Evolutionary conservation across 2,329 filamentous ascomycete genomes (phyloP).

Genomic region (Gnomoniopsis sp.): DNA sequence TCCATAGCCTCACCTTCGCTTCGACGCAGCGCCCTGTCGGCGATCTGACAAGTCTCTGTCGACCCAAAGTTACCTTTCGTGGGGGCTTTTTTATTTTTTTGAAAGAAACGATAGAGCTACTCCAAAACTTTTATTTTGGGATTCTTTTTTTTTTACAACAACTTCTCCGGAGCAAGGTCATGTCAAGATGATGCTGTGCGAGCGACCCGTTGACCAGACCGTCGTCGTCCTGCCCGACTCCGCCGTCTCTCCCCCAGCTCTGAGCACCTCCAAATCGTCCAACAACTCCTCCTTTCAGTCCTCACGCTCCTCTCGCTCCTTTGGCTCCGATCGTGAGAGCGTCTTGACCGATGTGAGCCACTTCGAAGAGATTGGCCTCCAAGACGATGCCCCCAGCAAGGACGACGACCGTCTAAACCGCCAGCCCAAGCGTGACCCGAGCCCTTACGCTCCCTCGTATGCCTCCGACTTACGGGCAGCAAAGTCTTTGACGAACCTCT

Average conservation of each 20-base stretch:
- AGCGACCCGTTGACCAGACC: conserved; percentile 33
- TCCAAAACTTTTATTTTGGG: background rate
- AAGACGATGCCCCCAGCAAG: conserved; percentile 49
- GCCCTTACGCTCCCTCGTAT: conserved; percentile 49
- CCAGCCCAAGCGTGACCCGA: conserved; percentile 34
- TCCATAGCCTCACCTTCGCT: background rate
- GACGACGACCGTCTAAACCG: conserved; percentile 30
- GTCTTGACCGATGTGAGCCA: conserved; percentile 71
- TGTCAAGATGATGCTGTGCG: conserved; percentile 38
- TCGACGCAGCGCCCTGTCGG: background rate
- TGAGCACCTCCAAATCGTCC: conserved; percentile 81
- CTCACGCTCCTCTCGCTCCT: conserved; percentile 60
- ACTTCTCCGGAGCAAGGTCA: background rate
- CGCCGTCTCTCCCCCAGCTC: conserved; percentile 71
- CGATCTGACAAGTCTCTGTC: background rate
- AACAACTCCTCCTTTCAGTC: conserved; percentile 88
- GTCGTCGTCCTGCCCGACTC: conserved; percentile 32
- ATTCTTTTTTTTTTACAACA: background rate
- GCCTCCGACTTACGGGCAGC: conserved; percentile 39
- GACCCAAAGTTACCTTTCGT: background rate
- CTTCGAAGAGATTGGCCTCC: conserved; percentile 91
- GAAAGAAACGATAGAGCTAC: no score
- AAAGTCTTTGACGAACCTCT: conserved; percentile 22
- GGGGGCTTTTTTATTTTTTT: background rate
- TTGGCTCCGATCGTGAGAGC: conserved; percentile 65